A percentile compares a stretch with the other conserved stretches of the same genome.
phyloP scores from a whole-genome alignment of 129 eudicot species.

The Calendula officinalis region DNA sequence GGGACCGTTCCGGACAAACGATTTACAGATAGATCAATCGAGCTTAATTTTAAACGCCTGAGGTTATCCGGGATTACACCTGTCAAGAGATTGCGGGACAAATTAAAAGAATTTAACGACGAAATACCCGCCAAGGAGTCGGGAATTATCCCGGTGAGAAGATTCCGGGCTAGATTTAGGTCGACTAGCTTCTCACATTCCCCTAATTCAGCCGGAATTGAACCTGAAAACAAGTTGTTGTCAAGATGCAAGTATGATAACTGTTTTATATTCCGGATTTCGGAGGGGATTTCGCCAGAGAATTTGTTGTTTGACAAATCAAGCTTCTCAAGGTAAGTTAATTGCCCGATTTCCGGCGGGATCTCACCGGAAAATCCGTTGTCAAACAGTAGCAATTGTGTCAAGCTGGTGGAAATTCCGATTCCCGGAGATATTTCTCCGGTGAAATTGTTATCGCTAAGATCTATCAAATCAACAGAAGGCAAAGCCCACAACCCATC shows the following conservation, averaged over 20 bases:
- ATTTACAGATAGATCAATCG: constrained; percentile 69
- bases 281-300: constrained; percentile 66
- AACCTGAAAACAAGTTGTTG: constrained; percentile 57
- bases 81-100: constrained; percentile 60
- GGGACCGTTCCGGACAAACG: constrained; percentile 67
- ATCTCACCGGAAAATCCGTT: constrained; percentile 68
- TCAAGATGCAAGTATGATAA: constrained; percentile 64
- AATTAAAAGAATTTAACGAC: constrained; percentile 72
- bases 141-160: constrained; percentile 60
- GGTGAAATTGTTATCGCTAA: constrained; percentile 62
- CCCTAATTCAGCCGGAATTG: constrained; percentile 67
- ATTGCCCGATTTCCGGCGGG: constrained; percentile 63
- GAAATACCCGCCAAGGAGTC: constrained; percentile 38
- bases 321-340: constrained; percentile 57
- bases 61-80: constrained; percentile 65
- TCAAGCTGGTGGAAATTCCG: constrained; percentile 47
- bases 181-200: constrained; percentile 66
- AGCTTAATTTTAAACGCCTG: constrained; percentile 54
- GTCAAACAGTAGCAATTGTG: constrained; percentile 51
- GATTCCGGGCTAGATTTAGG: constrained; percentile 68
- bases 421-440: constrained; percentile 56
- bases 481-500: constrained; percentile 80
- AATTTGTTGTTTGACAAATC: constrained; percentile 60
- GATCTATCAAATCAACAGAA: constrained; percentile 52
- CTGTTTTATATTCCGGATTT: constrained; percentile 49